A percentile compares a stretch with the other conserved stretches of the same genome.
Evolutionary conservation across 2,329 filamentous ascomycete genomes (phyloP).

Genomic region (Phialophora expanda): DNA sequence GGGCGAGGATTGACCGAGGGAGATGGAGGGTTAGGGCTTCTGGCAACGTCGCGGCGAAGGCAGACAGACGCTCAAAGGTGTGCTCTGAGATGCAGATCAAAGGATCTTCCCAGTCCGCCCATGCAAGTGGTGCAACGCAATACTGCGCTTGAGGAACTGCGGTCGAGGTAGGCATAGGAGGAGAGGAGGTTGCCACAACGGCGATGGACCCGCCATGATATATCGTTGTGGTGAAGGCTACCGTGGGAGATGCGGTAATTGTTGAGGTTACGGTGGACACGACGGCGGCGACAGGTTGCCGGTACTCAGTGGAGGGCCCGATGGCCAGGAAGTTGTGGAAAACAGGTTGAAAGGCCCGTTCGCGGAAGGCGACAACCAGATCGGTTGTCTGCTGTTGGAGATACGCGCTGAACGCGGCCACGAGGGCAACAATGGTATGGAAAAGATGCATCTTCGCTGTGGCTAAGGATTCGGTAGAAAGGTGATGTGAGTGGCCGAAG

Average conservation of each 20-base stretch:
- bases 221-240: background rate
- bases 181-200: background rate
- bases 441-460: conserved; percentile 1
- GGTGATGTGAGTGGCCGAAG: background rate
- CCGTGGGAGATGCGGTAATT: conserved; percentile 3
- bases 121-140: conserved; percentile 2
- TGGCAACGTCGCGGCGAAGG: background rate
- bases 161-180: background rate
- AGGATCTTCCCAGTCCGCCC: conserved; percentile 1
- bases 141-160: background rate
- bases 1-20: background rate
- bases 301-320: background rate
- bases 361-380: conserved; percentile 1
- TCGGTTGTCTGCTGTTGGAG: conserved; percentile 6
- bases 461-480: background rate
- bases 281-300: background rate
- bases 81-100: background rate
- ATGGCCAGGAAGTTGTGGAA: conserved; percentile 16
- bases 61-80: background rate
- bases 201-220: background rate
- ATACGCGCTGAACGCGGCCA: background rate
- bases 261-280: conserved; percentile 9
- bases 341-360: background rate
- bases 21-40: background rate
- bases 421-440: background rate